These are phyloP conservation scores for Neurospora discreta DNA, from an alignment of 495 filamentous ascomycete species.

Conservation along the genomic window DNA sequence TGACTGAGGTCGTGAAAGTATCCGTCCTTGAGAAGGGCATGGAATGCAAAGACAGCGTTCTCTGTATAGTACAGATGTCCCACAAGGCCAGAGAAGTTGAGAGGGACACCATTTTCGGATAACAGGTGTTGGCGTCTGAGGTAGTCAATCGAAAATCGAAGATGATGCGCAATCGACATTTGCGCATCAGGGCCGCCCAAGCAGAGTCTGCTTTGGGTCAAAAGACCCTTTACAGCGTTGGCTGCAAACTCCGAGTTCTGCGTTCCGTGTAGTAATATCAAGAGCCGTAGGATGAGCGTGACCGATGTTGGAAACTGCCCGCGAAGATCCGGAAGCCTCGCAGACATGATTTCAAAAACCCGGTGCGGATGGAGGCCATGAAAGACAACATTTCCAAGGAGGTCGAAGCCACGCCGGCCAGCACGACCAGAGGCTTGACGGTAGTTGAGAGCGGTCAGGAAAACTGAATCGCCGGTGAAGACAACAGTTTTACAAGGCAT, in stretches of 20 bases:
- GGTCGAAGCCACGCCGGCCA: slow-evolving; percentile 68
- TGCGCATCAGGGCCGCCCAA: slow-evolving; percentile 50
- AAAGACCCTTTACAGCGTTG: slow-evolving; percentile 49
- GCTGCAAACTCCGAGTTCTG: slow-evolving; percentile 47
- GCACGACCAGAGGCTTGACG: slow-evolving; percentile 67
- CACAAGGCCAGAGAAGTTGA: slow-evolving; percentile 58
- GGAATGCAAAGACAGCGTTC: slow-evolving; percentile 59
- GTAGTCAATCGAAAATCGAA: slow-evolving; percentile 74
- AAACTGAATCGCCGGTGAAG: slow-evolving; percentile 62
- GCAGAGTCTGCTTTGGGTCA: slow-evolving; percentile 58
- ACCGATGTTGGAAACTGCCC: slow-evolving; percentile 73
- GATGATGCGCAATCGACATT: slow-evolving; percentile 58
- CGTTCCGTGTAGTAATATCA: slow-evolving; percentile 54
- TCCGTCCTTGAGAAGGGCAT: slow-evolving; percentile 54
- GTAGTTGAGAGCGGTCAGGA: slow-evolving; percentile 61
- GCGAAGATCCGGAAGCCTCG: slow-evolving; percentile 56
- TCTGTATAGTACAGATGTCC: slow-evolving; percentile 66
- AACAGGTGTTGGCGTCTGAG: slow-evolving; percentile 57
- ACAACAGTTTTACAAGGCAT: slow-evolving; percentile 79
- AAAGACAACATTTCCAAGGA: slow-evolving; percentile 73
- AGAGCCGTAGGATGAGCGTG: slow-evolving; percentile 57
- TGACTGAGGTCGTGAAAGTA: slow-evolving; percentile 56
- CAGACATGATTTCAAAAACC: slow-evolving; percentile 53
- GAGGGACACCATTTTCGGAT: slow-evolving; percentile 43
- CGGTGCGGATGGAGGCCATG: slow-evolving; percentile 45